phyloP scores from a whole-genome alignment of 164 flowering plant genomes.

The Macadamia tetraphylla region DNA sequence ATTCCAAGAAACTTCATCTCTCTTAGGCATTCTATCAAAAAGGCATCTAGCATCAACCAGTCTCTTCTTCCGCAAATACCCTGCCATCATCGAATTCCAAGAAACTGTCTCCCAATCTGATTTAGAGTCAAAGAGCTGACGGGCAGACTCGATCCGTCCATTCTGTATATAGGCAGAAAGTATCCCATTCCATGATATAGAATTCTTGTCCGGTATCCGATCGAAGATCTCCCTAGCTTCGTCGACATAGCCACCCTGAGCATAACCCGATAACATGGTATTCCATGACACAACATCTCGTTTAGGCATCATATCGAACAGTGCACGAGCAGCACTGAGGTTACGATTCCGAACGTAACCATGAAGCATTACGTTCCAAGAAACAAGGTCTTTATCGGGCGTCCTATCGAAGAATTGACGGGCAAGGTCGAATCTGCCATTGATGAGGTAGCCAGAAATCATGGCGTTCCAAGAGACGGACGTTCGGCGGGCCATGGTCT shows the following conservation, averaged over 20 bases:
- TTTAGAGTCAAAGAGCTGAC: constrained; percentile 51
- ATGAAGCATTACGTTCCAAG: constrained; percentile 79
- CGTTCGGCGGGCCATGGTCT: constrained; percentile 53
- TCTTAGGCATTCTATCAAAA: constrained; percentile 64
- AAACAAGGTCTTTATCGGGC: constrained; percentile 61
- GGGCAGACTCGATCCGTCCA: constrained; percentile 67
- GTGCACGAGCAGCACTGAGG: constrained; percentile 45
- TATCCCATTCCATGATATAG: constrained; percentile 80
- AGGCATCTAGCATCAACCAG: constrained; percentile 53
- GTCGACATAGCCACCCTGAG: constrained; percentile 59
- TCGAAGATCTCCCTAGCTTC: constrained; percentile 68
- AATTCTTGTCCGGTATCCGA: constrained; percentile 57
- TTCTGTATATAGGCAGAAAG: constrained; percentile 78
- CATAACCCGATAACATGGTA: constrained; percentile 71
- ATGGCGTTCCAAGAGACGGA: constrained; percentile 69
- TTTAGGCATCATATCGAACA: constrained; percentile 71
- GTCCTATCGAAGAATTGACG: constrained; percentile 50
- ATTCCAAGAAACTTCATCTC: constrained; percentile 85
- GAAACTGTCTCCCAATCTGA: constrained; percentile 62
- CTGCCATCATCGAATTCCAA: constrained; percentile 87
- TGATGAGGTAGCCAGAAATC: constrained; percentile 64
- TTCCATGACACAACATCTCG: constrained; percentile 87
- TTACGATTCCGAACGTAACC: constrained; percentile 45
- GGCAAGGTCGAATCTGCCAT: constrained; percentile 43
- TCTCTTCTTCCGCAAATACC: constrained; percentile 61